These are phyloP conservation scores for Wickerhamomyces kurtzmanii DNA, from an alignment of 805 yeast species.

Conservation along the genomic window DNA sequence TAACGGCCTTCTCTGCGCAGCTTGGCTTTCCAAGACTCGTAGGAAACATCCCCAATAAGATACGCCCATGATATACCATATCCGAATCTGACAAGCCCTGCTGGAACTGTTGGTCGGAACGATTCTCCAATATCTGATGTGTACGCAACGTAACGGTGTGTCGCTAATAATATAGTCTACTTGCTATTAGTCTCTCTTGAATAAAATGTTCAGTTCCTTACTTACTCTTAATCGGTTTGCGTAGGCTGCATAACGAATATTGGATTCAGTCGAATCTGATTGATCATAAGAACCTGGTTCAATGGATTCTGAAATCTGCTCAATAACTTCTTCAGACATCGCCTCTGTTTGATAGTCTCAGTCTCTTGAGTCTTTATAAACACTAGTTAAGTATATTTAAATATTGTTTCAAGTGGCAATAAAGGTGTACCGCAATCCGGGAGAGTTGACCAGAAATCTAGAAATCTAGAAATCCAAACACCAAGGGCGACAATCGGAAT, in stretches of 20 bases:
- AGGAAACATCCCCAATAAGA: conserved; percentile 64
- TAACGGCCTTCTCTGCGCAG: conserved; percentile 58
- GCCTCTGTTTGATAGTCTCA: background rate
- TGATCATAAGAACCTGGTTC: conserved; percentile 7
- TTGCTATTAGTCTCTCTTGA: background rate
- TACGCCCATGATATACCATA: conserved; percentile 74
- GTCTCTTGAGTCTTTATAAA: too few species aligned
- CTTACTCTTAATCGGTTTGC: conserved; percentile 54
- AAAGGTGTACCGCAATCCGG: too few species aligned
- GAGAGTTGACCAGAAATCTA: too few species aligned
- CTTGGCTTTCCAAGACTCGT: conserved; percentile 64
- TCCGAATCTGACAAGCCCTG: conserved; percentile 50
- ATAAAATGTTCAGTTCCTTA: background rate
- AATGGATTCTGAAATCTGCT: conserved; percentile 4
- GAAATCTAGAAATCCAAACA: too few species aligned
- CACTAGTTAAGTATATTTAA: too few species aligned
- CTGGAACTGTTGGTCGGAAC: conserved; percentile 74
- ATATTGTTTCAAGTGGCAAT: too few species aligned
- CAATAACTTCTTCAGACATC: conserved; percentile 1
- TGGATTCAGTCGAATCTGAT: conserved; percentile 33
- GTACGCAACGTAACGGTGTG: conserved; percentile 78
- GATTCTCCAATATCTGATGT: conserved; percentile 85
- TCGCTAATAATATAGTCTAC: conserved; percentile 52
- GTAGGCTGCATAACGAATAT: conserved; percentile 72
- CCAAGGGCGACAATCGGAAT: too few species aligned